Evolutionary conservation across 768 basidiomycete genomes (phyloP).

Genomic region (Hypsizygus marmoreus): DNA sequence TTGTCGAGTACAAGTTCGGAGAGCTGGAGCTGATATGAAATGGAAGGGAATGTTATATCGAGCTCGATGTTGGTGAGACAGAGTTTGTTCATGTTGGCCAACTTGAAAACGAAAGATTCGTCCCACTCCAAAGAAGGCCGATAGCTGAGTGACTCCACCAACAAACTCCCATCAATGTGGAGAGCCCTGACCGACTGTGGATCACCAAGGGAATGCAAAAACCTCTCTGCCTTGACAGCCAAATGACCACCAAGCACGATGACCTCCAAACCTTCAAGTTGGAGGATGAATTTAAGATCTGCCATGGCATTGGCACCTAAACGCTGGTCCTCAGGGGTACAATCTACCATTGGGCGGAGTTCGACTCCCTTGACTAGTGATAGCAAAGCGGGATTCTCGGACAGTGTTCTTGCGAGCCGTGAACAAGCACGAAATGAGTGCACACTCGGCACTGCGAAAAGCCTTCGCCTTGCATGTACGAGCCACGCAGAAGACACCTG

Average conservation of each 20-base stretch:
- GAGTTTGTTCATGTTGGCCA: conserved; percentile 44
- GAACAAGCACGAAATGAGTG: conserved; percentile 42
- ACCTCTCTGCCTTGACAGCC: conserved; percentile 47
- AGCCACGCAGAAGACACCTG: conserved; percentile 53
- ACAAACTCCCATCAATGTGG: conserved; percentile 47
- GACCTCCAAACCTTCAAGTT: conserved; percentile 40
- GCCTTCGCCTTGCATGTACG: conserved; percentile 39
- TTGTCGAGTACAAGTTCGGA: conserved; percentile 43
- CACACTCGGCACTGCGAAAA: conserved; percentile 46
- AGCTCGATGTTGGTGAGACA: conserved; percentile 46
- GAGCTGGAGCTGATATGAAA: conserved; percentile 36
- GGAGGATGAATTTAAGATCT: conserved; percentile 44
- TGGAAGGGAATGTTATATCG: conserved; percentile 37
- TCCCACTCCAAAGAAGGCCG: conserved; percentile 55
- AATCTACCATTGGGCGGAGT: conserved; percentile 35
- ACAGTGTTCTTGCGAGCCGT: conserved; percentile 44
- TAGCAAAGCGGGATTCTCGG: conserved; percentile 34
- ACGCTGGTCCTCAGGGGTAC: conserved; percentile 9
- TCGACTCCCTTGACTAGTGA: conserved; percentile 42
- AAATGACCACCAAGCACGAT: conserved; percentile 51
- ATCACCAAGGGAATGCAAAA: conserved; percentile 42
- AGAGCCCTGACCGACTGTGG: conserved; percentile 43
- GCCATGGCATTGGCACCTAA: conserved; percentile 29
- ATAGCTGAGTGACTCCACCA: conserved; percentile 23
- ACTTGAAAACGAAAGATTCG: conserved; percentile 46